A percentile compares a stretch with the other conserved stretches of the same genome.
These are phyloP conservation scores for Hyphodiscus sp. DNA, from an alignment of 2,329 filamentous ascomycete genomes.

Conservation along the genomic window DNA sequence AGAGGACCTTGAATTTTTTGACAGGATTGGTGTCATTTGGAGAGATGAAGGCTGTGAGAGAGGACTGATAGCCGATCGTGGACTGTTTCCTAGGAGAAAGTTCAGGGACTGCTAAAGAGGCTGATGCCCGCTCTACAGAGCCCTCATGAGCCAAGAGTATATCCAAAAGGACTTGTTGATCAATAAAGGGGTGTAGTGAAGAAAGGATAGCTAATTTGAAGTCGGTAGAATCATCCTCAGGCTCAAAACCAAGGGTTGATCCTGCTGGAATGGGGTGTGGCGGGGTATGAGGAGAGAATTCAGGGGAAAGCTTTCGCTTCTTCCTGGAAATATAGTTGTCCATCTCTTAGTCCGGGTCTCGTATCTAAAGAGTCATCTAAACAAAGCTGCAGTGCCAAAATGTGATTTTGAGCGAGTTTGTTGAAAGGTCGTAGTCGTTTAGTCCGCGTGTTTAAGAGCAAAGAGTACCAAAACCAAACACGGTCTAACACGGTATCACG, in stretches of 20 bases:
- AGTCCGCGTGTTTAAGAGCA: not conserved
- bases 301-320: slow-evolving; percentile 41
- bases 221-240: slow-evolving; percentile 71
- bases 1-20: slow-evolving; percentile 47
- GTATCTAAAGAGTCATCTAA: not conserved
- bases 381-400: not conserved
- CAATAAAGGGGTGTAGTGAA: slow-evolving; percentile 62
- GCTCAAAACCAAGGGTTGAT: slow-evolving; percentile 5
- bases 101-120: slow-evolving; percentile 40
- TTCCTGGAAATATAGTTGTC: slow-evolving; percentile 49
- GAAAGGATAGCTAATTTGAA: slow-evolving; percentile 79
- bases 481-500: not conserved
- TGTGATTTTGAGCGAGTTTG: no score
- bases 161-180: slow-evolving; percentile 68
- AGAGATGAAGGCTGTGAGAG: slow-evolving; percentile 45
- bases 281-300: not conserved
- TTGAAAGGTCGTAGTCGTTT: not conserved
- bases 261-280: not conserved
- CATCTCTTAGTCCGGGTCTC: slow-evolving; percentile 34
- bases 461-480: no score
- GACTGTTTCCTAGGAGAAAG: slow-evolving; percentile 25
- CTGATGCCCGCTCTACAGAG: slow-evolving; percentile 59
- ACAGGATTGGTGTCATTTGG: slow-evolving; percentile 8
- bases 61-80: slow-evolving; percentile 53
- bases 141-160: slow-evolving; percentile 72